Conservation (phyloP, 352 stramenopile species). For the Globisporangium carolinianum region DNA sequence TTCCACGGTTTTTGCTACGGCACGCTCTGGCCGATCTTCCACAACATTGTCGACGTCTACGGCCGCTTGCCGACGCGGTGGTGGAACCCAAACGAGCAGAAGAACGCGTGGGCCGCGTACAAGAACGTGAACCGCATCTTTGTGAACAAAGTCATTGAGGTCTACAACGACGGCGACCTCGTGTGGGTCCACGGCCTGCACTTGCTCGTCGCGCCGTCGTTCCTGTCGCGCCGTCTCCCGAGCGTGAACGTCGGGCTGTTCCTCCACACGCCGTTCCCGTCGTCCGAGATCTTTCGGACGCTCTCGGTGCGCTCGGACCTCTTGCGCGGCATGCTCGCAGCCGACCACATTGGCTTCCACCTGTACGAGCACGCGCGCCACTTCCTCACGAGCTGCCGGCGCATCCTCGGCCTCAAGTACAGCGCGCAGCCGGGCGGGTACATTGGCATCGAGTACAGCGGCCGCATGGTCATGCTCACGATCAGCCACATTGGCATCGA, state of each 20-base stretch:
- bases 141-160: slow-evolving; percentile 89
- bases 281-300: slow-evolving; percentile 98
- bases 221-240: slow-evolving; percentile 89
- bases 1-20: slow-evolving; percentile 96
- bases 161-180: slow-evolving; percentile 89
- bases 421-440: slow-evolving; percentile 89
- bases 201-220: slow-evolving; percentile 97
- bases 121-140: slow-evolving; percentile 97
- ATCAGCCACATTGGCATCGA: slow-evolving; percentile 98
- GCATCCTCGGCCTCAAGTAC: slow-evolving; percentile 84
- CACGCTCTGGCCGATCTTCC: slow-evolving; percentile 96
- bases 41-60: slow-evolving; percentile 99
- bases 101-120: slow-evolving; percentile 91
- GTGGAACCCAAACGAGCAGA: slow-evolving; percentile 80
- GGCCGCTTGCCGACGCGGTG: slow-evolving; percentile 67
- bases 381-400: slow-evolving; percentile 95
- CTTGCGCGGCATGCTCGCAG: slow-evolving; percentile 93
- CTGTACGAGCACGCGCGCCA: slow-evolving; percentile 97
- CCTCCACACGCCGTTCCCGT: slow-evolving; percentile 99
- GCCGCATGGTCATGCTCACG: slow-evolving; percentile 94
- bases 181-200: slow-evolving; percentile 98
- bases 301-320: slow-evolving; percentile 95
- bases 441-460: slow-evolving; percentile 95
- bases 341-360: slow-evolving; percentile 98
- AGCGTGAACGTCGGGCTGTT: slow-evolving; percentile 96